Base-by-base conservation (phyloP, 495 filamentous ascomycete genomes). In the Hypomontagnella monticulosa region DNA sequence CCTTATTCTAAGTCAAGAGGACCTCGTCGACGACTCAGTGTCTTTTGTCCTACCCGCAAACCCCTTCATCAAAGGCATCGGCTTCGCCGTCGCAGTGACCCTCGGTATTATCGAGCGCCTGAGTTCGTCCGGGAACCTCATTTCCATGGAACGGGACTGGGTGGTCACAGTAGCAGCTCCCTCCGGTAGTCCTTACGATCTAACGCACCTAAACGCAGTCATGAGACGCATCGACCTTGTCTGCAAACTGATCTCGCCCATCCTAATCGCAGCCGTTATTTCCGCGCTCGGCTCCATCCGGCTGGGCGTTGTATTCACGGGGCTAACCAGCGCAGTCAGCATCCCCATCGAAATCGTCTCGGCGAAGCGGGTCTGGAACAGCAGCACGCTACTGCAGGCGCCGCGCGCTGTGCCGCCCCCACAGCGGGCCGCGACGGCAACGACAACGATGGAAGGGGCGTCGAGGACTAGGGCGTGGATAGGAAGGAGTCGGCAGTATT, bases 201-300 rank as follows among this genome's bases (percentile, higher is more conserved):
- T 82, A 4, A 76, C 80, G 5, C 70, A 79, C 34, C 56, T 89
- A 5, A 91, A 90, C 68, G 80, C 88, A 0, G 80, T 79, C 4
- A 91, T 91, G 87, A 78, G 89, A 41, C 79, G 88, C 9, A 91
- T 92, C 55, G 89, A 92, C 68, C 80, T 92, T 12, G 76, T 86
- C 37, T 91, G 89, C 78, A 92, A 92, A 68, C 81, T 92, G 14
- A 52, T 87, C 10, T 86, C 82, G 0, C 89, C 89, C 0, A 74
- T 89, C 0, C 74, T 85, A 19, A 84, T 88, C 30, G 84, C 86
- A 6, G 57, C 82, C 1, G 63, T 88, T n/a, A 71, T 79, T 40
- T 73, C 78, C 30, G 77, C 74, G 5, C 56, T 71, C 11, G 61
- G 76, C 4, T 86, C 82, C 1, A 79, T 80, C 1, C 74, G 64